Base-by-base conservation (phyloP, 2,329 filamentous ascomycete species). In the Teratosphaeria destructans region DNA sequence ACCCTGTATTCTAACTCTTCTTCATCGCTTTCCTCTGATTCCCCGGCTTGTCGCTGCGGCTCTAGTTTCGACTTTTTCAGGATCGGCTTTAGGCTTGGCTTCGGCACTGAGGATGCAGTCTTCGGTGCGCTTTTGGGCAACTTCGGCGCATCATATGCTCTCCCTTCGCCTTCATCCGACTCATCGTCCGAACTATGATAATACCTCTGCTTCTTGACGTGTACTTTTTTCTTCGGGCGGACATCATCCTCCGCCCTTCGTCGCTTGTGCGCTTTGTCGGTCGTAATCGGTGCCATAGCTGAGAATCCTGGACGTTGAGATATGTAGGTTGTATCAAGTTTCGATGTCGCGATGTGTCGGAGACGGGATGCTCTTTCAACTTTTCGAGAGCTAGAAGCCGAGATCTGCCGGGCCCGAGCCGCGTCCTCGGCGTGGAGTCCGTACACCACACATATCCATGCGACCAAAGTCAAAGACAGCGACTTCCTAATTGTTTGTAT, bases 121-220 rank as follows among this genome's bases (percentile, higher is more conserved):
- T 23, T 29, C 37, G 12, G n/a, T 35, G 52, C 43, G 3, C 16
- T 14, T 37, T 39, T 62, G 57, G 16, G 49, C 49, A 23, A 52
- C 60, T 59, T 63, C 7, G 67, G 67, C 54, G 67, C 67, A 64
- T 70, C 67, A 3, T 62, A 67, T 37, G 66, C 65, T 49, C 47
- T 57, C 11, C 55, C 55, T 32, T 59, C 60, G 16, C 58, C 63
- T 43, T 63, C 65, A 74, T 78, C 77, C 26, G 55, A 39, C 55
- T 77, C 75, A 59, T 84, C 81, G 53, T 85, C 82, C 60, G 81
- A 82, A 35, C 82, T 85, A 70, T 82, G 85, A 79, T 86, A 81
- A 74, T 88, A 87, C 60, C 78, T 74, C 64, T 75, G 75, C 71
- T 87, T 84, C 72, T 82, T 84, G 70, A 84, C 79, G 67, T 83